Evolutionary conservation across 495 filamentous ascomycete species (phyloP).

Genomic region (Durotheca rogersii): DNA sequence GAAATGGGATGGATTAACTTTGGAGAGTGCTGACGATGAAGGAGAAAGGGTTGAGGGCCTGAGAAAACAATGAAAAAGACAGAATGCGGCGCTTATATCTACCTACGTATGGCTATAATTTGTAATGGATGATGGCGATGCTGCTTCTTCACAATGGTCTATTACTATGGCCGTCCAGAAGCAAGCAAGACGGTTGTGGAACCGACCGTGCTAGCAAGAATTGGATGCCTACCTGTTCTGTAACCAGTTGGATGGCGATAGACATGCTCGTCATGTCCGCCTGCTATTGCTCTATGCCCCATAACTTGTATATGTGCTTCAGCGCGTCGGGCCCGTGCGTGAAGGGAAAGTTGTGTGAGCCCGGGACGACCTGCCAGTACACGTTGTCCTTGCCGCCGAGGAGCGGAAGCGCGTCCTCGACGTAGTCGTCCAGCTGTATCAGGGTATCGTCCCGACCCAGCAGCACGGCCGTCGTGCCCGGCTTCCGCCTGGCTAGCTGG

Average conservation of each 20-base stretch:
- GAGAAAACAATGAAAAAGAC: too few species aligned
- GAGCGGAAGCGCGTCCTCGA: slow-evolving; percentile 40
- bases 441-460: slow-evolving; percentile 52
- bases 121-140: neutral
- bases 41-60: too few species aligned
- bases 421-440: slow-evolving; percentile 43
- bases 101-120: too few species aligned
- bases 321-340: slow-evolving; percentile 41
- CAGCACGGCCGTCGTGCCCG: slow-evolving; percentile 50
- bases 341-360: slow-evolving; percentile 56
- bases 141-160: neutral
- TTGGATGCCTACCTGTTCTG: neutral
- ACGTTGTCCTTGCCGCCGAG: slow-evolving; percentile 42
- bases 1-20: too few species aligned
- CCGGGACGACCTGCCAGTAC: slow-evolving; percentile 45
- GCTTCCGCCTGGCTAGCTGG: slow-evolving; percentile 39
- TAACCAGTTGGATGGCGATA: neutral
- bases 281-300: slow-evolving; percentile 35
- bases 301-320: slow-evolving; percentile 44
- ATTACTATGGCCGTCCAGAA: neutral
- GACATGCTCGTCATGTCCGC: too few species aligned
- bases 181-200: too few species aligned
- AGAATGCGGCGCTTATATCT: too few species aligned
- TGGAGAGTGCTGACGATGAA: too few species aligned
- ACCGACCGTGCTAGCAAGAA: neutral